Evolutionary conservation across 2,329 filamentous ascomycete genomes (phyloP).

Genomic region (Cordyceps fumosorosea): DNA sequence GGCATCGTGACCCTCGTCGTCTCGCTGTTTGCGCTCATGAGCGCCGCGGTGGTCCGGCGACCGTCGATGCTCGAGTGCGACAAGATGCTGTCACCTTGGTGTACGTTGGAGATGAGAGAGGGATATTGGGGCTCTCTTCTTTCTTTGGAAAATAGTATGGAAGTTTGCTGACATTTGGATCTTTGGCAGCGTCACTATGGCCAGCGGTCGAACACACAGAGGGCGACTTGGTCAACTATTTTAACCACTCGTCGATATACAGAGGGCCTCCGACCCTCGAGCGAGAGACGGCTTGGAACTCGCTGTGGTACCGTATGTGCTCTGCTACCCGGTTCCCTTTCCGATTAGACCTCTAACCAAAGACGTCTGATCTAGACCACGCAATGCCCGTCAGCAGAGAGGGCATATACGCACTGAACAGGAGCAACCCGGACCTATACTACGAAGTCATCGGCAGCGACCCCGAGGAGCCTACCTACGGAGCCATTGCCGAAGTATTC

Average conservation of each 20-base stretch:
- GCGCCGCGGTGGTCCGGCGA: not conserved
- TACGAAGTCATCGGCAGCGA: constrained; percentile 9
- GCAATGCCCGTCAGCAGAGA: constrained; percentile 8
- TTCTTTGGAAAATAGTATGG: not conserved
- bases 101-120: not conserved
- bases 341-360: not conserved
- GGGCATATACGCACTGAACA: constrained; percentile 7
- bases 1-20: not conserved
- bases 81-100: constrained; percentile 9
- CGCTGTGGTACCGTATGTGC: constrained; percentile 12
- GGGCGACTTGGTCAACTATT: constrained; percentile 11
- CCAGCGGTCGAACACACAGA: constrained; percentile 7
- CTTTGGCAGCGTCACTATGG: constrained; percentile 6
- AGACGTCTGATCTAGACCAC: not conserved
- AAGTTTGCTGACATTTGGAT: not conserved
- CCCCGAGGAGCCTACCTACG: constrained; percentile 8
- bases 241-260: constrained; percentile 15
- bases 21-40: constrained; percentile 3
- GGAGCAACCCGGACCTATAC: constrained; percentile 4
- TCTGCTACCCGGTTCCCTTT: not conserved
- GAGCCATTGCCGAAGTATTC: constrained; percentile 14
- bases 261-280: constrained; percentile 13
- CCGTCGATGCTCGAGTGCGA: constrained; percentile 11
- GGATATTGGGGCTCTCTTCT: not conserved
- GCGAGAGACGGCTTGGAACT: constrained; percentile 13